Evolutionary conservation across 2,329 filamentous ascomycete species (phyloP).

Genomic region (Epichloe uncinata): DNA sequence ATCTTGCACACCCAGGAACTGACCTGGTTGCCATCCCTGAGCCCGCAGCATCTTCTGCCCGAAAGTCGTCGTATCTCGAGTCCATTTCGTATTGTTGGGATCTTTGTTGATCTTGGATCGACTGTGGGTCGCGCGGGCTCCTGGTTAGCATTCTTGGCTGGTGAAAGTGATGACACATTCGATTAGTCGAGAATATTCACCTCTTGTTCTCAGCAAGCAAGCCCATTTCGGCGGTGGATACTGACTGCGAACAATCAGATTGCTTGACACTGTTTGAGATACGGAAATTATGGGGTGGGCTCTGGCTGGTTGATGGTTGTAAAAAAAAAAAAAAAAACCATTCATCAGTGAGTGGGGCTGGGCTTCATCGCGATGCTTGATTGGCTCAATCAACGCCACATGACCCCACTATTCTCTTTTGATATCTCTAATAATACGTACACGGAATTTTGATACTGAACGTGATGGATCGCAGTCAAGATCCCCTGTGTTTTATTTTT

Average conservation of each 20-base stretch:
- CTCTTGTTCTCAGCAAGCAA: slow-evolving; percentile 23
- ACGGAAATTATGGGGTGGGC: neutral
- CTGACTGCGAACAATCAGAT: neutral
- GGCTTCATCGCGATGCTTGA: neutral
- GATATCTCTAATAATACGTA: too few species aligned
- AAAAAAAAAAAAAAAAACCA: neutral
- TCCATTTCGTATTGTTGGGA: slow-evolving; percentile 94
- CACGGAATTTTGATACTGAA: too few species aligned
- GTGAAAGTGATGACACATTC: neutral
- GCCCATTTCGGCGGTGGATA: slow-evolving; percentile 17
- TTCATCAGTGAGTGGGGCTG: neutral
- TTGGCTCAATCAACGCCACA: neutral
- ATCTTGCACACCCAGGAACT: slow-evolving; percentile 65
- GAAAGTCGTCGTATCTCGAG: slow-evolving; percentile 65
- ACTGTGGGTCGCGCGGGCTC: slow-evolving; percentile 9
- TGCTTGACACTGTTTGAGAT: neutral
- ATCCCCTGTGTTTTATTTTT: neutral
- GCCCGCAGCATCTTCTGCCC: slow-evolving; percentile 79
- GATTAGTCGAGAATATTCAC: slow-evolving; percentile 9
- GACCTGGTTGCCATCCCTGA: slow-evolving; percentile 84
- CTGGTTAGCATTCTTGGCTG: neutral
- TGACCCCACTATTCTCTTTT: neutral
- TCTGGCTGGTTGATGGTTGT: neutral
- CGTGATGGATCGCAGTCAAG: neutral
- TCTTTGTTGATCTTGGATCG: slow-evolving; percentile 67